Conservation (phyloP, 768 basidiomycete genomes). For the Tubosaeta brunneosetosa region DNA sequence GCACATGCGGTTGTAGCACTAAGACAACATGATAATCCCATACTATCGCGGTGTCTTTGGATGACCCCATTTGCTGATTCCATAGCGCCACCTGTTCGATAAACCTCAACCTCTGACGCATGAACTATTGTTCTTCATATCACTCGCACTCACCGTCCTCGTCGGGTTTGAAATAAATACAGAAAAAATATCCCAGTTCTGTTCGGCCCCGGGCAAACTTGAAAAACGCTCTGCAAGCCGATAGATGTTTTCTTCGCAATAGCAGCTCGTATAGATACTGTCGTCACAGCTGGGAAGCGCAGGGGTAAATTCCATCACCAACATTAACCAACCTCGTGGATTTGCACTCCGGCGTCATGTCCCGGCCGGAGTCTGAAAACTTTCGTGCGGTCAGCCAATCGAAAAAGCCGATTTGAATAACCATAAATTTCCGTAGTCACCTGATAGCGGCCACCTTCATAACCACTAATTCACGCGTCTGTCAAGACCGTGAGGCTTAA, state of each 20-base stretch:
- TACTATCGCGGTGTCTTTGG: constrained; percentile 40
- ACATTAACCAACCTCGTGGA: no score
- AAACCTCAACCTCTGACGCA: constrained; percentile 1
- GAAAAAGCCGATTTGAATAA: no score
- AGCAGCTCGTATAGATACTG: constrained; percentile 52
- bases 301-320: constrained; percentile 12
- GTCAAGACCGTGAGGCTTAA: background rate
- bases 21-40: constrained; percentile 79
- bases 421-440: background rate
- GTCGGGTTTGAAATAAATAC: constrained; percentile 63
- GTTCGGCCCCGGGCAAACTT: constrained; percentile 21
- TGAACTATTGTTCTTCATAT: background rate
- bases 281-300: constrained; percentile 22
- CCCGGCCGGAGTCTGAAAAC: no score
- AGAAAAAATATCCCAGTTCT: constrained; percentile 46
- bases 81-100: constrained; percentile 56
- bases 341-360: constrained; percentile 20
- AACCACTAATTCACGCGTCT: background rate
- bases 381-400: background rate
- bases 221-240: constrained; percentile 47
- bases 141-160: constrained; percentile 46
- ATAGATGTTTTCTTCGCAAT: constrained; percentile 75
- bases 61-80: constrained; percentile 46
- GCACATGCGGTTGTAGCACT: constrained; percentile 31
- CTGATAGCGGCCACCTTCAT: background rate